Evolutionary conservation across 495 filamentous ascomycete species (phyloP), one percentile per base, ranked within the genome.

Genomic region (Tetracladium setigerum): DNA sequence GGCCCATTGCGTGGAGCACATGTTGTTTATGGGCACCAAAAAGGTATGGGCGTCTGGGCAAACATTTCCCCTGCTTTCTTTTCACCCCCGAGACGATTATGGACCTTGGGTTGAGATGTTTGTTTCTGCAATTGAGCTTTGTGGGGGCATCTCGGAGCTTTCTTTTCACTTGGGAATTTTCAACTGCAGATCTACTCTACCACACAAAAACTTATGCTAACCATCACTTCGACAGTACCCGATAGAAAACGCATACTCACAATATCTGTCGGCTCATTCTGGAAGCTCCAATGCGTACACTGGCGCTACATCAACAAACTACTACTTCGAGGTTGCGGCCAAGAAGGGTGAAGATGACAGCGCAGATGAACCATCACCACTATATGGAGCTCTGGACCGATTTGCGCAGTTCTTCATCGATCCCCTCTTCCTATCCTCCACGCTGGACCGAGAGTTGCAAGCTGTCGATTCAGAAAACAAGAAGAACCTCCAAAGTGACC

Each of bases 381-480:
- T 99, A 10, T 84, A 88, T 58, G 94, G 90, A 9, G 94, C 88
- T 10, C 70, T 98, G 36, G 92, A 99, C 62, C 80, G 91, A 19
- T 99, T 99, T 64, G 88, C 94, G 31, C 92, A 99, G 66, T 99
- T 99, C 66, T 99, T 99, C 68, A 81, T 96, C 51, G 75, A 80
- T 18, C 92, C 92, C 0, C 78, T 99, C 17, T 99, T 97, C 63
- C 74, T 96, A 11, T 79, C 82, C 43, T 89, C 83, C 34, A 95
- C 91, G 2, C 63, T 99, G 34, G 92, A 99, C 53, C 81, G 92
- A 24, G 92, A 99, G 67, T 70, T 99, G 49, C 78, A 72, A 50
- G 92, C 92, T 15, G 92, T 99, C 15, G 92, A 99, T 66, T 97
- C 92, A 0, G 92, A 99, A 62, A 95, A 97, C 67, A 99, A 99